Conservation (phyloP, 2,329 filamentous ascomycete species). For the Aspergillus sclerotialis region DNA sequence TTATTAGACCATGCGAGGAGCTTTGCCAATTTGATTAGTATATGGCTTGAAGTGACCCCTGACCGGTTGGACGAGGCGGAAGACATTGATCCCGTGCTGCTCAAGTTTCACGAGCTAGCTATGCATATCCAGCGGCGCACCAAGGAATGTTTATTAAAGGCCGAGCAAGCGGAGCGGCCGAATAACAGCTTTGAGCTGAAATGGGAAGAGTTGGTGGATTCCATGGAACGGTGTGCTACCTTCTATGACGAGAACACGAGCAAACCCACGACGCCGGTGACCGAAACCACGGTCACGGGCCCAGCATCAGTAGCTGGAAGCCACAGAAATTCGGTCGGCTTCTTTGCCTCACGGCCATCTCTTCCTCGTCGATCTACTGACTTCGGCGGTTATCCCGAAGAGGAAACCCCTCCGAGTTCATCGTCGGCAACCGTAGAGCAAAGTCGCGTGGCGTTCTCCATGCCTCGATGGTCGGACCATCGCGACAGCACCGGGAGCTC, state of each 20-base stretch:
- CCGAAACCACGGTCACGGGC: constrained; percentile 24
- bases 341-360: constrained; percentile 31
- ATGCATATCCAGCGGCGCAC: constrained; percentile 36
- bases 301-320: constrained; percentile 23
- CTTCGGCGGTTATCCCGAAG: constrained; percentile 29
- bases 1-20: constrained; percentile 83
- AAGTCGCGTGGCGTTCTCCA: constrained; percentile 33
- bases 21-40: constrained; percentile 71
- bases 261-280: constrained; percentile 31
- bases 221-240: constrained; percentile 38
- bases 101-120: constrained; percentile 39
- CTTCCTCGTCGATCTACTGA: constrained; percentile 34
- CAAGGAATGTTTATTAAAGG: constrained; percentile 39
- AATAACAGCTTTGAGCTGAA: constrained; percentile 40
- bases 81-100: constrained; percentile 31
- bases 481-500: constrained; percentile 38
- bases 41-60: constrained; percentile 39
- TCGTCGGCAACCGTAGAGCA: constrained; percentile 39
- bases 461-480: constrained; percentile 33
- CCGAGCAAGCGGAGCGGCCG: constrained; percentile 43
- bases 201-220: constrained; percentile 44
- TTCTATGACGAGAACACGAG: constrained; percentile 35
- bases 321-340: constrained; percentile 36
- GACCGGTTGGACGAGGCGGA: constrained; percentile 32
- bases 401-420: constrained; percentile 40